phyloP scores from a whole-genome alignment of 148 eudicot genomes.

The Pouteria glomerata region DNA sequence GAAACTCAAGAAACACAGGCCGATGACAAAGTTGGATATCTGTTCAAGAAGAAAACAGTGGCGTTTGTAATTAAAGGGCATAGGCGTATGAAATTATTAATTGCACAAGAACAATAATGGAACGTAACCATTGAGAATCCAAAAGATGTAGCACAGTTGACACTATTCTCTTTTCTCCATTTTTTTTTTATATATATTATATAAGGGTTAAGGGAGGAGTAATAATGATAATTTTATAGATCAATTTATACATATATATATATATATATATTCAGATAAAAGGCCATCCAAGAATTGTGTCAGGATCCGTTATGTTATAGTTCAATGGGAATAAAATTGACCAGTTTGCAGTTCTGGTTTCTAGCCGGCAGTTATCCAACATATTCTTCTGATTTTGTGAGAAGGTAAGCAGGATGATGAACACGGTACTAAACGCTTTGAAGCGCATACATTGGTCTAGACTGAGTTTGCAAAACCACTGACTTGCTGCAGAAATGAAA shows the following conservation, averaged over 20 bases:
- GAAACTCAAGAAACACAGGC: conserved; percentile 87
- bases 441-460: neutral
- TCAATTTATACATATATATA: neutral
- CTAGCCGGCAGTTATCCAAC: neutral
- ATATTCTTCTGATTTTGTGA: neutral
- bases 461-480: neutral
- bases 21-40: conserved; percentile 84
- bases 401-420: neutral
- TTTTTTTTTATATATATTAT: neutral
- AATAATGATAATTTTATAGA: neutral
- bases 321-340: neutral
- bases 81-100: neutral
- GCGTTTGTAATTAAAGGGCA: neutral
- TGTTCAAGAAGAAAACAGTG: conserved; percentile 21
- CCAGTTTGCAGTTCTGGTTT: neutral
- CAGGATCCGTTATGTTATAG: neutral
- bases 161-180: neutral
- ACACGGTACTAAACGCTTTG: neutral
- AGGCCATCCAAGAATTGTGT: too few species aligned
- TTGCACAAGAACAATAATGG: neutral
- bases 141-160: neutral
- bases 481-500: conserved; percentile 1
- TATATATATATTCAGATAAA: neutral
- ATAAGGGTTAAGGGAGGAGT: neutral
- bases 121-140: neutral